Base-by-base conservation (phyloP, 1,284 basidiomycete genomes). In the Ustilago sp. region DNA sequence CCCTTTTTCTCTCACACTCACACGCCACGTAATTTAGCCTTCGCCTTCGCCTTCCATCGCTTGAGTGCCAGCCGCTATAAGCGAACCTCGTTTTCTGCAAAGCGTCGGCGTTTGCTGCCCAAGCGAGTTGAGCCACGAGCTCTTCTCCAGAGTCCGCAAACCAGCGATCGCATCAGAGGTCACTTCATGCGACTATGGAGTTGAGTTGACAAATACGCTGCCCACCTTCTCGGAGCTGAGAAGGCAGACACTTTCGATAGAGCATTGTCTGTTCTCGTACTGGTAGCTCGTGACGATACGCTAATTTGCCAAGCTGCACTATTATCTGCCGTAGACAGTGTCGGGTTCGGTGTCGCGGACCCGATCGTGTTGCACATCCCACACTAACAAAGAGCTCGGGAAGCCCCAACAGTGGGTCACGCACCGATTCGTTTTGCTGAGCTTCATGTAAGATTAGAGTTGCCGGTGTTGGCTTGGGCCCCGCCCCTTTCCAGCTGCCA, bases 51-150 rank as follows among this genome's bases (percentile, higher is more conserved):
- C 43, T 59, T 59, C 58, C 36, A 51, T 59, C 58, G 58, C 47
- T 59, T 59, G 35, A 31, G 15, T 38, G 28, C 35, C 36, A 52
- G 17, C 23, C 17, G 38, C 17, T 17, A n/a, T 19, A 47, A 58
- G n/a, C 56, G 43, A 48, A 43, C 8, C 47, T 12, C 19, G 3
- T 50, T 31, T 47, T 35, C 28, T 55, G 45, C 36, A 41, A 13
- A 52, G 31, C 39, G 8, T 43, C 59, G 59, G 59, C 59, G 31
- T 61, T 61, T 61, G 59, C 50, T 53, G 43, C 38, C 48, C 50
- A 61, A 61, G 38, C 59, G 59, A 53, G 59, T 17, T 9, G 23
- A 15, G 39, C 59, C 59, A 61, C 50, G 48, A 60, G 59, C 34
- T 28, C 23, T 28, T 15, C 45, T n/a, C 39, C 32, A 19, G 23